Percentiles rank a stretch among this genome's conserved stretches.
Conservation (phyloP, 495 filamentous ascomycete species). For the Hypomontagnella submonticulosa region DNA sequence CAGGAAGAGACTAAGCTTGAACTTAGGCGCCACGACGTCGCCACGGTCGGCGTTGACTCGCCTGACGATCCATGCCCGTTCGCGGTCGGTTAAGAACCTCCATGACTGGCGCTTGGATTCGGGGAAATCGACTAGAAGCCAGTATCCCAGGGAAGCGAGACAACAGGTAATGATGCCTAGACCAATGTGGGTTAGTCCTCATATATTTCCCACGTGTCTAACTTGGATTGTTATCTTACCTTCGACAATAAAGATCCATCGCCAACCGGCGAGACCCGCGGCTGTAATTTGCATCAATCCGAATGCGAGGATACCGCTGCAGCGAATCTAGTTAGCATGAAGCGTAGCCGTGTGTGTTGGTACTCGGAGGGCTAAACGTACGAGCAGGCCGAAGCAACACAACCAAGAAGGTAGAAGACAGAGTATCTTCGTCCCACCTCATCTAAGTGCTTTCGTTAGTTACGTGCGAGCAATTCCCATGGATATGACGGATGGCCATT, state of each 20-base stretch:
- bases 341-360: not conserved
- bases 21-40: slow-evolving; percentile 62
- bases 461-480: not conserved
- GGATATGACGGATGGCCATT: not conserved
- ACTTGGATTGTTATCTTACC: slow-evolving; percentile 46
- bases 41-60: slow-evolving; percentile 67
- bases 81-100: slow-evolving; percentile 61
- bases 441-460: slow-evolving; percentile 42
- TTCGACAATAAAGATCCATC: slow-evolving; percentile 70
- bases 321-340: slow-evolving; percentile 67
- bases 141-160: slow-evolving; percentile 58
- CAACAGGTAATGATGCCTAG: slow-evolving; percentile 53
- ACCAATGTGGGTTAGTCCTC: not conserved
- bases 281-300: slow-evolving; percentile 67
- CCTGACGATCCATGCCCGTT: slow-evolving; percentile 63
- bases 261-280: slow-evolving; percentile 64
- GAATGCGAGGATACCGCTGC: slow-evolving; percentile 69
- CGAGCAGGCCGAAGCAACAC: slow-evolving; percentile 65
- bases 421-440: slow-evolving; percentile 70
- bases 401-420: slow-evolving; percentile 71
- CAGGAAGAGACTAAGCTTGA: slow-evolving; percentile 61
- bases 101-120: slow-evolving; percentile 64
- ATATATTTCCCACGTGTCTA: not conserved
- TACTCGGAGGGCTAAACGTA: slow-evolving; percentile 8
- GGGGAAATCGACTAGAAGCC: slow-evolving; percentile 70